phyloP scores from a whole-genome alignment of 306 rosid genomes.

The Cicer yamashitae region DNA sequence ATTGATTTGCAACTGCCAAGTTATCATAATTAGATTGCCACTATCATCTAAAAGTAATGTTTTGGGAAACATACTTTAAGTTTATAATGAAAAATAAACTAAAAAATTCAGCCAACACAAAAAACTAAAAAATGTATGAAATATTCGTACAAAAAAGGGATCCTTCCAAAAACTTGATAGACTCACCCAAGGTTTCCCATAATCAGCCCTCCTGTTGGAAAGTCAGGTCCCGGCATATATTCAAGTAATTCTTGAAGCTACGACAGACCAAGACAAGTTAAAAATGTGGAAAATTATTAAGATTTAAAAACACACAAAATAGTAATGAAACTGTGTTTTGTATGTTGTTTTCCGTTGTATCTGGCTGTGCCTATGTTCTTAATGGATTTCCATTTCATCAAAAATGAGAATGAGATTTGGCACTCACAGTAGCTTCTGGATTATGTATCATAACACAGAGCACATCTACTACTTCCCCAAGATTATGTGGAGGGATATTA shows the following conservation, averaged over 20 bases:
- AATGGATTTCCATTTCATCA: conserved; percentile 1
- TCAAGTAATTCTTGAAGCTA: conserved; percentile 97
- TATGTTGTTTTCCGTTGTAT: background rate
- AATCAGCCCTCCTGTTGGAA: conserved; percentile 97
- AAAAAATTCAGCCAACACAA: conserved; percentile 11
- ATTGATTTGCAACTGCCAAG: background rate
- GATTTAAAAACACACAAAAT: conserved; percentile 1
- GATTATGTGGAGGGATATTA: conserved; percentile 98
- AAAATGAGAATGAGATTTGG: conserved; percentile 11
- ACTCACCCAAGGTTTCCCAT: conserved; percentile 97
- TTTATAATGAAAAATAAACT: background rate
- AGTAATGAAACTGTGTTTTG: background rate
- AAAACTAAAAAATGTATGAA: conserved; percentile 9
- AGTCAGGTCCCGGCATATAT: conserved; percentile 99
- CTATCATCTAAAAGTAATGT: conserved; percentile 32
- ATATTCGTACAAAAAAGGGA: conserved; percentile 4
- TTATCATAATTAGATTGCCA: conserved; percentile 24
- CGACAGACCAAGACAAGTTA: conserved; percentile 45
- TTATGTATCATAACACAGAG: conserved; percentile 85
- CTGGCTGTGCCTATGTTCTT: background rate
- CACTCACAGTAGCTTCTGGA: conserved; percentile 94
- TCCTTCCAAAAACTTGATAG: conserved; percentile 26
- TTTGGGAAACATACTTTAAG: conserved; percentile 14
- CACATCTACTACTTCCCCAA: conserved; percentile 91
- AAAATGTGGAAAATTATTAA: background rate